Evolutionary conservation across 1,284 basidiomycete genomes (phyloP).

Genomic region (Sanguinoderma infundibulare): DNA sequence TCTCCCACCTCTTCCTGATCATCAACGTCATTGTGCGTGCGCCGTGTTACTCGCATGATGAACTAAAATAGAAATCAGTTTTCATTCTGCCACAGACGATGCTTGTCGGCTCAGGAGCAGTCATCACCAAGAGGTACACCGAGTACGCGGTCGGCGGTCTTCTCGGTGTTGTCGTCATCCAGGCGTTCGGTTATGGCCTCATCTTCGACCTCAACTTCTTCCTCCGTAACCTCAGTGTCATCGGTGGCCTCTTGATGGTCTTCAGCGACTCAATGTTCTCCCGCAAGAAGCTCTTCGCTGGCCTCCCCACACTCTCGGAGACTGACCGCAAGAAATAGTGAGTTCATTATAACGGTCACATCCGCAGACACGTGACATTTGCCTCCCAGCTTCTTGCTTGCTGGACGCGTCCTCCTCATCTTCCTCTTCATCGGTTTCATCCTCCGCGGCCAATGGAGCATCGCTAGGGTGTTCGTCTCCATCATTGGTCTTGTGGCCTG

Average conservation of each 20-base stretch:
- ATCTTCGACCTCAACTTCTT: conserved; percentile 96
- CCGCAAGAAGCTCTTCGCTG: conserved; percentile 90
- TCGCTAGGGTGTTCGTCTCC: conserved; percentile 86
- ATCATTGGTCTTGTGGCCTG: conserved; percentile 92
- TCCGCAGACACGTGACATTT: conserved; percentile 9
- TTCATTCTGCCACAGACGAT: conserved; percentile 66
- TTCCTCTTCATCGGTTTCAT: conserved; percentile 99
- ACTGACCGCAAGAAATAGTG: conserved; percentile 98
- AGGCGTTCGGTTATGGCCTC: conserved; percentile 65
- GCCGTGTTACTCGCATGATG: conserved; percentile 8
- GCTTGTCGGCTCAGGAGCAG: conserved; percentile 84
- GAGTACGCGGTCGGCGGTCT: conserved; percentile 92
- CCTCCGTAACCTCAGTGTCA: conserved; percentile 63
- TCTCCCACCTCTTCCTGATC: conserved; percentile 92
- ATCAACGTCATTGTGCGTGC: conserved; percentile 89
- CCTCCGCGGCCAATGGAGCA: conserved; percentile 90
- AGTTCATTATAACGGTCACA: conserved; percentile 35
- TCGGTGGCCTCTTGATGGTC: conserved; percentile 82
- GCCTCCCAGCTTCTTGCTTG: conserved; percentile 84
- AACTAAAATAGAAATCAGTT: not conserved
- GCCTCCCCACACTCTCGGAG: conserved; percentile 89
- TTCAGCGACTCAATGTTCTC: conserved; percentile 94
- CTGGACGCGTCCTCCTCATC: conserved; percentile 95
- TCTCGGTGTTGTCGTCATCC: conserved; percentile 90
- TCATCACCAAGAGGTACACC: conserved; percentile 88